phyloP scores from a whole-genome alignment of 2,329 filamentous ascomycete genomes.

The Claviceps paspali region DNA sequence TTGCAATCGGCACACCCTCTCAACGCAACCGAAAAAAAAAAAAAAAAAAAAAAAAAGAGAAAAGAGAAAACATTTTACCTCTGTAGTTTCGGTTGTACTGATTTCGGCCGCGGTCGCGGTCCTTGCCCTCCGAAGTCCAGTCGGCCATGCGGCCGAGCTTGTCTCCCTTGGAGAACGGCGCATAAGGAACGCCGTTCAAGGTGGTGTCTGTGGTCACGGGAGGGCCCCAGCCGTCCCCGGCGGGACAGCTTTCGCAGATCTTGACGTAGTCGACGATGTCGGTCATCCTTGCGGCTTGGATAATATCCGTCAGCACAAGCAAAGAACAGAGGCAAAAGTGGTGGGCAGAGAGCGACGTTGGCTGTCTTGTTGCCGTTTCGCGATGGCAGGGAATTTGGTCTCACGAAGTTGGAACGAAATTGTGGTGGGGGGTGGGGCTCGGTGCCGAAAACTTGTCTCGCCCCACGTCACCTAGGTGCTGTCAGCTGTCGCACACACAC shows the following conservation, averaged over 20 bases:
- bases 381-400: conserved; percentile 18
- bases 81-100: conserved; percentile 89
- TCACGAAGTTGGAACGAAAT: conserved; percentile 19
- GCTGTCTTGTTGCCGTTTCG: conserved; percentile 8
- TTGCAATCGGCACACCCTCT: neutral
- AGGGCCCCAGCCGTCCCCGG: conserved; percentile 78
- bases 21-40: neutral
- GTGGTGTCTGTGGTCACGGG: conserved; percentile 70
- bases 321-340: neutral
- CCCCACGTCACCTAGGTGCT: conserved; percentile 10
- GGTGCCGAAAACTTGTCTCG: conserved; percentile 16
- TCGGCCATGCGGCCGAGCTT: conserved; percentile 98
- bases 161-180: conserved; percentile 96
- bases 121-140: conserved; percentile 88
- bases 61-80: conserved; percentile 38
- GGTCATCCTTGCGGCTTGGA: conserved; percentile 23
- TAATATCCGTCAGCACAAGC: neutral
- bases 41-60: neutral
- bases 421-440: conserved; percentile 26
- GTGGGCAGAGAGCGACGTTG: conserved; percentile 1
- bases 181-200: conserved; percentile 88
- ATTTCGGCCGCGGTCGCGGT: conserved; percentile 60
- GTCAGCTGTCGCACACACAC: conserved; percentile 2
- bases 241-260: conserved; percentile 56
- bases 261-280: conserved; percentile 43